Evolutionary conservation across 2,329 filamentous ascomycete species (phyloP).

Genomic region (Colletotrichum sp.): DNA sequence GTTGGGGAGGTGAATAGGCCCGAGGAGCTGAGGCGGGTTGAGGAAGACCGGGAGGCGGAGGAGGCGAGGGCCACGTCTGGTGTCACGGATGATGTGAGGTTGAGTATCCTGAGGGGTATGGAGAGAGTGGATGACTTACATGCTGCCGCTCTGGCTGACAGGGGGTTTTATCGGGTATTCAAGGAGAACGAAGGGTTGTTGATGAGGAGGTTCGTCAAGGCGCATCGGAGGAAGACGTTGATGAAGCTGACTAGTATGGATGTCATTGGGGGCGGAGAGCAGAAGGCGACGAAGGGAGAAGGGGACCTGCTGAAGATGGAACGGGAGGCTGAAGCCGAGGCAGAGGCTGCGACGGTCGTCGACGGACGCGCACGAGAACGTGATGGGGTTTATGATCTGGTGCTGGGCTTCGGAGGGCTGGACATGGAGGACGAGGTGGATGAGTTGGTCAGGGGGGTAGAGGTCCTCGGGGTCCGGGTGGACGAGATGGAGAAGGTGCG

Average conservation of each 20-base stretch:
- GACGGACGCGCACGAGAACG: neutral
- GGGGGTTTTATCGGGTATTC: conserved; percentile 48
- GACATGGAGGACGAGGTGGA: neutral
- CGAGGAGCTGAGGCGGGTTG: neutral
- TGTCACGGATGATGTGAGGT: conserved; percentile 40
- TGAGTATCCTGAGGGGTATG: conserved; percentile 45
- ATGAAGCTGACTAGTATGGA: conserved; percentile 2
- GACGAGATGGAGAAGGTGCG: neutral
- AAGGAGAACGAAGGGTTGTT: conserved; percentile 48
- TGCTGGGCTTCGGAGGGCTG: neutral
- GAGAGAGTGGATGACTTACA: conserved; percentile 47
- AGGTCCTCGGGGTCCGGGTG: neutral
- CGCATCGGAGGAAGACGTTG: conserved; percentile 12
- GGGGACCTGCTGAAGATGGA: conserved; percentile 6
- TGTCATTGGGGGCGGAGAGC: conserved; percentile 26
- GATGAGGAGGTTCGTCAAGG: conserved; percentile 30
- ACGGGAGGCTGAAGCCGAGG: conserved; percentile 20
- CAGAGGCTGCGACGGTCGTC: neutral
- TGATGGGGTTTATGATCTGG: neutral
- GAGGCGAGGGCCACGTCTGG: conserved; percentile 15
- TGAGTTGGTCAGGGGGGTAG: neutral
- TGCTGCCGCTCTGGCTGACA: conserved; percentile 45
- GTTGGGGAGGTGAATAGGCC: neutral
- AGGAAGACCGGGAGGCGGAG: neutral
- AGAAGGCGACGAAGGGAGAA: conserved; percentile 31